Conservation (phyloP, 179 eudicot species). For the Drosera spatulata region DNA sequence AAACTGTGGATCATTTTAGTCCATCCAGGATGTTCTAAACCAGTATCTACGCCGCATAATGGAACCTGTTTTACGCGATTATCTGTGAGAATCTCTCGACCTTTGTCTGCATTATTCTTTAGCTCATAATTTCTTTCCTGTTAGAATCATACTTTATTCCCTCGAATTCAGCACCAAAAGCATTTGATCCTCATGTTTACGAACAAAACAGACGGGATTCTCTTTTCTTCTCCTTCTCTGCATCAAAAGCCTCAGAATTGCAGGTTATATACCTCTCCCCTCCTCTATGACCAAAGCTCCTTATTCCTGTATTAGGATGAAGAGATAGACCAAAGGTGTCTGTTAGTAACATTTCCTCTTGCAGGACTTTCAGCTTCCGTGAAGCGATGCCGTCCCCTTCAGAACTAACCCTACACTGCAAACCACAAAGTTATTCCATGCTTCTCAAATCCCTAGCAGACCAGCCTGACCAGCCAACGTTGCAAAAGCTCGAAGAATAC, state of each 20-base stretch:
- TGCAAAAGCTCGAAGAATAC: slow-evolving; percentile 64
- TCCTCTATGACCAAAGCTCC: slow-evolving; percentile 16
- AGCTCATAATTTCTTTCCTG: slow-evolving; percentile 11
- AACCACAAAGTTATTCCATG: slow-evolving; percentile 69
- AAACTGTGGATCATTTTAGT: too few species aligned
- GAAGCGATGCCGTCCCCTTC: slow-evolving; percentile 74
- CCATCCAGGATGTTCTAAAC: too few species aligned
- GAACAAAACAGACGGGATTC: slow-evolving; percentile 35
- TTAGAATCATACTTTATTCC: slow-evolving; percentile 64
- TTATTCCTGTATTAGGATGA: slow-evolving; percentile 22
- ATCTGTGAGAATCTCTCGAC: too few species aligned
- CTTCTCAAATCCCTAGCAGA: slow-evolving; percentile 61
- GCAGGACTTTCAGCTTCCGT: background rate
- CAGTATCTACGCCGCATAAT: too few species aligned
- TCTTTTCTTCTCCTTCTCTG: slow-evolving; percentile 15
- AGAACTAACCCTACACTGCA: slow-evolving; percentile 69
- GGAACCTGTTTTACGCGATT: too few species aligned
- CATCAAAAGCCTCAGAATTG: slow-evolving; percentile 20
- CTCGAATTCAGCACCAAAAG: slow-evolving; percentile 59
- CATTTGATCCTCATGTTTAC: slow-evolving; percentile 67
- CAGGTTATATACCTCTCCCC: slow-evolving; percentile 11
- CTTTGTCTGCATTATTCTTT: too few species aligned
- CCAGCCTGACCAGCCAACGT: slow-evolving; percentile 10
- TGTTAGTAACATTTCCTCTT: background rate
- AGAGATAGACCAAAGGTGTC: slow-evolving; percentile 11